Evolutionary conservation across 2,329 filamentous ascomycete genomes (phyloP), one percentile per base, ranked within the genome.

Genomic region (Botrytis pseudocinerea): DNA sequence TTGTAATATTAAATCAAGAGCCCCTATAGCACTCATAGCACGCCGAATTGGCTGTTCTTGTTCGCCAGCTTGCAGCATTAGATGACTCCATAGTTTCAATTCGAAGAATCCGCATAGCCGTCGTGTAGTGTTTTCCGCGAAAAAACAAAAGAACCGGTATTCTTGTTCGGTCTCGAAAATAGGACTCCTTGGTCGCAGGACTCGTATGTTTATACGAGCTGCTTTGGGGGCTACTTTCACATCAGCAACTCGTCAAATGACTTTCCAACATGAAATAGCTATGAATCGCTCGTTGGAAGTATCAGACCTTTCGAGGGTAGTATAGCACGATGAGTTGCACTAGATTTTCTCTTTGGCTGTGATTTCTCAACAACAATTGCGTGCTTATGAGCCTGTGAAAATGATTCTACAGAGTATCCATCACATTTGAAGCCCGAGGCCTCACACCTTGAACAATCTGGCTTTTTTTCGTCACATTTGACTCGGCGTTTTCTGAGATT

Each of bases 11-110:
- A 70, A 25, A 48, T 63, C 69, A 25, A 71, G 32, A 25, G 69
- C 59, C 25, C 42, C 69, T 28, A 70, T 70, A 18, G 69, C 69
- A n/a, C 40, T 48, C 44, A 51, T 32, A n/a, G 69, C 59, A 32
- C 64, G 60, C 16, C 69, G 35, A 14, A 71, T 65, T 25, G 60
- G 12, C 20, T 22, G 10, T 42, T 71, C 60, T 28, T 32, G 16
- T n/a, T 65, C 69, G 7, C 42, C 69, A 22, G 60, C 42, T 42
- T 64, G 69, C 28, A 54, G 25, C n/a, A 64, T 54, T 5, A 64
- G 28, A 38, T 54, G 32, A 9, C 25, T 51, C 69, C 46, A 71
- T 32, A 65, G 28, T 40, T 65, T 71, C 0, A n/a, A 65, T 42
- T 65, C 35, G 32, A 54, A 65, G 42, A 32, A 54, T 20, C 38